These are phyloP conservation scores for Tricholoma sp. DNA, from an alignment of 768 basidiomycete genomes.

Conservation along the genomic window DNA sequence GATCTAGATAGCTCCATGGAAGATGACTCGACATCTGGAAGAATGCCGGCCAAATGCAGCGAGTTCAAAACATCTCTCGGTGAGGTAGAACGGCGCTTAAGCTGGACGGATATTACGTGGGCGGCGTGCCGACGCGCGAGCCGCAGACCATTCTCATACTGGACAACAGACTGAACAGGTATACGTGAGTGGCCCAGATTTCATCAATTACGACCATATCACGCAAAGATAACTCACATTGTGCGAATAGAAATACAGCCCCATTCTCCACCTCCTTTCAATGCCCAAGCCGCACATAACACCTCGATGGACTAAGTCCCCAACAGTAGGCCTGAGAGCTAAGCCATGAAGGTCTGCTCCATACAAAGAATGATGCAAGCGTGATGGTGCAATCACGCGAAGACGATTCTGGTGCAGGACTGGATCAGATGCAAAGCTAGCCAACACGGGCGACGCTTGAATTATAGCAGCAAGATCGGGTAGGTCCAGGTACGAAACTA, in stretches of 20 bases:
- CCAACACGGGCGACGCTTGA: slow-evolving; percentile 41
- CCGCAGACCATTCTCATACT: slow-evolving; percentile 56
- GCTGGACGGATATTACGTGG: slow-evolving; percentile 46
- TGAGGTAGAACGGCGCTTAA: slow-evolving; percentile 40
- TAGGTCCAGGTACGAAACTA: slow-evolving; percentile 69
- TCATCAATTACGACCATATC: slow-evolving; percentile 2
- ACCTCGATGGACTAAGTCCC: slow-evolving; percentile 63
- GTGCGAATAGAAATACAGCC: slow-evolving; percentile 59
- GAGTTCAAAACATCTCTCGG: slow-evolving; percentile 32
- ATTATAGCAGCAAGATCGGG: slow-evolving; percentile 61
- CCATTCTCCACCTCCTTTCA: slow-evolving; percentile 61
- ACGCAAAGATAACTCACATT: slow-evolving; percentile 34
- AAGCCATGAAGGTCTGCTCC: slow-evolving; percentile 50
- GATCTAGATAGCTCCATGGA: slow-evolving; percentile 51
- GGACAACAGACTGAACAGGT: slow-evolving; percentile 50
- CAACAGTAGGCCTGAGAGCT: slow-evolving; percentile 57
- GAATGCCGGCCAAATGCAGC: slow-evolving; percentile 46
- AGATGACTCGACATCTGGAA: slow-evolving; percentile 63
- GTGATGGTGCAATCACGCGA: slow-evolving; percentile 59
- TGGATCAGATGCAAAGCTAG: slow-evolving; percentile 52
- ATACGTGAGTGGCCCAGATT: neutral
- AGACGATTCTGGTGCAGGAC: slow-evolving; percentile 60
- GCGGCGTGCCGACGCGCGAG: slow-evolving; percentile 52
- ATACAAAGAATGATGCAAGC: slow-evolving; percentile 62
- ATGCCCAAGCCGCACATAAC: slow-evolving; percentile 67